Evolutionary conservation across 768 basidiomycete genomes (phyloP).

Genomic region (Trametes punicea): DNA sequence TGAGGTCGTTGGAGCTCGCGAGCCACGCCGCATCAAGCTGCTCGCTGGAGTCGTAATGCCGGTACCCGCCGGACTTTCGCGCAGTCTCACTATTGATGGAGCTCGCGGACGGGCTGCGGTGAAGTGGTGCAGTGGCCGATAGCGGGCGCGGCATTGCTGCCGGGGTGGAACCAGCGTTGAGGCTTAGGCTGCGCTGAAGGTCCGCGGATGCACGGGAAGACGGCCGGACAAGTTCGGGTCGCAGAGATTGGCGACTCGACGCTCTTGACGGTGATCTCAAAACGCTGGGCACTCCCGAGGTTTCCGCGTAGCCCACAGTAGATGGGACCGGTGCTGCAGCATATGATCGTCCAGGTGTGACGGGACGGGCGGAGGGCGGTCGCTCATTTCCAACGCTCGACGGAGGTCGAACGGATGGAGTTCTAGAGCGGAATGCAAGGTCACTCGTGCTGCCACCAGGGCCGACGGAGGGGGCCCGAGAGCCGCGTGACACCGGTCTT

Average conservation of each 20-base stretch:
- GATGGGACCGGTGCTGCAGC: neutral
- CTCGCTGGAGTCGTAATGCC: constrained; percentile 23
- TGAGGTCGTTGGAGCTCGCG: constrained; percentile 28
- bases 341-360: constrained; percentile 3
- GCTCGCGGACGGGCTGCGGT: constrained; percentile 23
- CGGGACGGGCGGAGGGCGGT: constrained; percentile 7
- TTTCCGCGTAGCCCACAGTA: neutral
- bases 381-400: constrained; percentile 2
- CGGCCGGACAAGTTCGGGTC: constrained; percentile 19
- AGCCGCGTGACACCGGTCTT: neutral
- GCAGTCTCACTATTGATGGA: constrained; percentile 24
- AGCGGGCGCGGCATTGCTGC: constrained; percentile 22
- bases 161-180: constrained; percentile 30
- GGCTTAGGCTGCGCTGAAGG: constrained; percentile 28
- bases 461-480: neutral
- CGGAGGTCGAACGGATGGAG: constrained; percentile 4
- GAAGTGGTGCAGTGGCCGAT: constrained; percentile 16
- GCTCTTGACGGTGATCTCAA: constrained; percentile 13
- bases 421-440: neutral
- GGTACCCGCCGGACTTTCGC: constrained; percentile 21
- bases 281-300: constrained; percentile 6
- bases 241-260: constrained; percentile 17
- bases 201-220: constrained; percentile 23
- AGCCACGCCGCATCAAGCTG: constrained; percentile 29
- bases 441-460: neutral